Base-by-base conservation (phyloP, 225 moss, liverwort and hornwort genomes). In the Rhytidiadelphus loreus region DNA sequence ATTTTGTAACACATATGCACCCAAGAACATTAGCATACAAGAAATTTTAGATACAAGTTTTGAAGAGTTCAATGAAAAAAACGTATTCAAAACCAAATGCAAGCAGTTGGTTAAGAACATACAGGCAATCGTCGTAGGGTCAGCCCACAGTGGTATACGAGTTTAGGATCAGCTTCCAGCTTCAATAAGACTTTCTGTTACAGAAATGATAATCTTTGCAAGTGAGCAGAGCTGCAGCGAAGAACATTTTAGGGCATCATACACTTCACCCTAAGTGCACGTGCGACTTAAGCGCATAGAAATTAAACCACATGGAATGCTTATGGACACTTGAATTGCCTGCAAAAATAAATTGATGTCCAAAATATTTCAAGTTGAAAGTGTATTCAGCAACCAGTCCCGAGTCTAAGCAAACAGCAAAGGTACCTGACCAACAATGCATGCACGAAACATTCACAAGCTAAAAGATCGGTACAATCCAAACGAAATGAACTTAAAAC, bases 131-230 rank as follows among this genome's bases (percentile, higher is more conserved):
- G 91, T 72, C 90, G 92, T 11, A 94, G 94, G 80, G 93, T 95
- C 52, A 95, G 78, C 83, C 93, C 94, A 81, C 96, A 96, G 64
- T 96, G 94, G 90, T 96, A 96, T 59, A 96, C 92, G 19, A 96
- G 92, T 94, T 95, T 96, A 57, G 93, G 93, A 88, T 96, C 96
- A 72, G 92, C 94, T 80, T 95, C 96, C 60, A 98, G 87, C 91
- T 98, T 96, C 93, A 93, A 79, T 61, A 95, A 81, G 15, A 96
- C 92, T 95, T 96, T 96, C 94, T 98, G 93, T 79, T 43, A 86
- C 64, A 88, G 23, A 64, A 44, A 88, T 60, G 61, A 28, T 33
- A 30, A 86, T 52, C 29, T 48, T 86, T 53, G 55, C 48, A 79
- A 75, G 81, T 89, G 61, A 89, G 85, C 33, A 68, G 16, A 80